A percentile compares a stretch with the other conserved stretches of the same genome.
These are phyloP conservation scores for Rosa hybrid DNA, from an alignment of 331 rosid genomes.

Conservation along the genomic window DNA sequence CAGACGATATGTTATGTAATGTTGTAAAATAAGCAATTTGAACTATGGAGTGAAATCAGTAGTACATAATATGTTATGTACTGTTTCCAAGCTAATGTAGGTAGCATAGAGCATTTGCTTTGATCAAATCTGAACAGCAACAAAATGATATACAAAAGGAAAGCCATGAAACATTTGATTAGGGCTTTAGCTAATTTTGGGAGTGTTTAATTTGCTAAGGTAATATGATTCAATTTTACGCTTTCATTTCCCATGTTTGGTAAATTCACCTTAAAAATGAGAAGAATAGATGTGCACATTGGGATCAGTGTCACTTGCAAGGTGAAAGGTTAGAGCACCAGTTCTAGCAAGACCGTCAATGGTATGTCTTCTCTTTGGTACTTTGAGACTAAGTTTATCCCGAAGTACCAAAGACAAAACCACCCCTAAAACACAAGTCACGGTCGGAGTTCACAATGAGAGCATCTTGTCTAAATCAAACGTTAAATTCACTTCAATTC, in stretches of 20 bases:
- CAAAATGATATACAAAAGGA: not conserved
- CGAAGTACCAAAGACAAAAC: not conserved
- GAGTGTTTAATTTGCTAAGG: no score
- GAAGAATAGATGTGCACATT: not conserved
- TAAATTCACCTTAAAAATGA: no score
- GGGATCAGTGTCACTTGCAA: not conserved
- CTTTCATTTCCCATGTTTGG: no score
- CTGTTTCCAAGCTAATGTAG: no score
- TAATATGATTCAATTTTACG: no score
- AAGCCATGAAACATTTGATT: not conserved
- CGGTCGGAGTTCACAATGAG: not conserved
- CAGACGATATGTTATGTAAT: no score
- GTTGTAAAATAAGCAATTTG: no score
- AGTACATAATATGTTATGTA: no score
- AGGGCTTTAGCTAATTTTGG: not conserved
- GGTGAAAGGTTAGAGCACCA: not conserved
- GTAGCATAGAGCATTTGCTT: not conserved
- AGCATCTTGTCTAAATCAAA: not conserved
- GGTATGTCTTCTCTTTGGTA: no score
- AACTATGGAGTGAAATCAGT: not conserved
- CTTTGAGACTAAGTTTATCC: not conserved
- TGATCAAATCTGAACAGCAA: not conserved
- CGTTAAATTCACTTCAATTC: not conserved
- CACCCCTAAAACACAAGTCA: not conserved
- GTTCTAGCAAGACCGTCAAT: not conserved